Conservation (phyloP, 345 rosid species). For the Kandelia obovata region DNA sequence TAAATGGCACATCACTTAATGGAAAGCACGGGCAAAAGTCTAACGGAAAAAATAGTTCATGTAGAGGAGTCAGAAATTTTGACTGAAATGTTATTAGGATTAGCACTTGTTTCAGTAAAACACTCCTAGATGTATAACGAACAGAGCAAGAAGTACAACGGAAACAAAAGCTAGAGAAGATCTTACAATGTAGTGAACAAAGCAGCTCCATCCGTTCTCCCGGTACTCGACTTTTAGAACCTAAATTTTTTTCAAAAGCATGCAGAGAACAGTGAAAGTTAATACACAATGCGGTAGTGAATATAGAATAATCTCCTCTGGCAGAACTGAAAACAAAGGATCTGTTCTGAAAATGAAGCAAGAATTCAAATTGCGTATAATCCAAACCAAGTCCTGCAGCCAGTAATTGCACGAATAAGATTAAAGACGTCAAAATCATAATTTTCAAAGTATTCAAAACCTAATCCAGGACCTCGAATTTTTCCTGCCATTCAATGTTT, state of each 20-base stretch:
- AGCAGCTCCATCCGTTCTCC: slow-evolving; percentile 87
- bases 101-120: too few species aligned
- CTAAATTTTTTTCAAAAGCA: slow-evolving; percentile 32
- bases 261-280: too few species aligned
- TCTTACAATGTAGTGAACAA: slow-evolving; percentile 93
- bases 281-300: too few species aligned
- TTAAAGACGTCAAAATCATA: not conserved
- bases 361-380: not conserved
- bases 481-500: too few species aligned
- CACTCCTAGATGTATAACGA: too few species aligned
- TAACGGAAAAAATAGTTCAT: not conserved
- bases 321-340: not conserved
- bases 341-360: not conserved
- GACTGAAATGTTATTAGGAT: too few species aligned
- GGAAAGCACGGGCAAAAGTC: not conserved
- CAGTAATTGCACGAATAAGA: not conserved
- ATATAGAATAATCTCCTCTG: too few species aligned
- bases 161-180: not conserved
- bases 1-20: slow-evolving; percentile 11
- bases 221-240: slow-evolving; percentile 80
- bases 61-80: too few species aligned
- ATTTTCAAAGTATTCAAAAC: not conserved
- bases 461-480: too few species aligned
- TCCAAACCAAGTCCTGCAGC: not conserved
- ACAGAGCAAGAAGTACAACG: not conserved